phyloP scores from a whole-genome alignment of 305 asterid genomes.

The Rubia peregrina region DNA sequence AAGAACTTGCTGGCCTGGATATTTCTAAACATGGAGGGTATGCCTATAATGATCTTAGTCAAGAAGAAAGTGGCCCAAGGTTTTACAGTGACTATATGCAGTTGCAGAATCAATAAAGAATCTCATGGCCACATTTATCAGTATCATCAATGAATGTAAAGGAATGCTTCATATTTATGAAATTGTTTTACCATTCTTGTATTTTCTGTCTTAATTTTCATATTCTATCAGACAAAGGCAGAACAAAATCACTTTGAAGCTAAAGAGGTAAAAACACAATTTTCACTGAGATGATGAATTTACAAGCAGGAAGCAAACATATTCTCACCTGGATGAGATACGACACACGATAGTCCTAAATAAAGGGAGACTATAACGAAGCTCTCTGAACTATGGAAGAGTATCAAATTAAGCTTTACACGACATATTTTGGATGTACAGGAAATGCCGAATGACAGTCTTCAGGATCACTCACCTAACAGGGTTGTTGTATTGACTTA shows the following conservation, averaged over 20 bases:
- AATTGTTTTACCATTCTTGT: neutral
- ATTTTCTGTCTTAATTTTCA: neutral
- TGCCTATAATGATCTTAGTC: constrained; percentile 42
- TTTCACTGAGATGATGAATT: neutral
- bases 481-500: constrained; percentile 23
- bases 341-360: neutral
- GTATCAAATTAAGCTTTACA: neutral
- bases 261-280: neutral
- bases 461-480: constrained; percentile 18
- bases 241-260: neutral
- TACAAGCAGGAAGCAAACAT: constrained; percentile 6
- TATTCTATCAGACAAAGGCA: neutral
- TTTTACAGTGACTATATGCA: constrained; percentile 42
- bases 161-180: neutral
- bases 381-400: neutral
- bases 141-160: neutral
- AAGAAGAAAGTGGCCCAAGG: constrained; percentile 43
- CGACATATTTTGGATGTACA: constrained; percentile 11
- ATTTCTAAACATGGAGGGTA: constrained; percentile 67
- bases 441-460: neutral
- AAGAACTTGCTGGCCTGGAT: constrained; percentile 70
- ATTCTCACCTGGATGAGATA: neutral
- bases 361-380: neutral
- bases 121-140: too few species aligned
- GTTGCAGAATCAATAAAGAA: constrained; percentile 27